phyloP scores from a whole-genome alignment of 2,329 filamentous ascomycete genomes.

The Chaetomium sp. region DNA sequence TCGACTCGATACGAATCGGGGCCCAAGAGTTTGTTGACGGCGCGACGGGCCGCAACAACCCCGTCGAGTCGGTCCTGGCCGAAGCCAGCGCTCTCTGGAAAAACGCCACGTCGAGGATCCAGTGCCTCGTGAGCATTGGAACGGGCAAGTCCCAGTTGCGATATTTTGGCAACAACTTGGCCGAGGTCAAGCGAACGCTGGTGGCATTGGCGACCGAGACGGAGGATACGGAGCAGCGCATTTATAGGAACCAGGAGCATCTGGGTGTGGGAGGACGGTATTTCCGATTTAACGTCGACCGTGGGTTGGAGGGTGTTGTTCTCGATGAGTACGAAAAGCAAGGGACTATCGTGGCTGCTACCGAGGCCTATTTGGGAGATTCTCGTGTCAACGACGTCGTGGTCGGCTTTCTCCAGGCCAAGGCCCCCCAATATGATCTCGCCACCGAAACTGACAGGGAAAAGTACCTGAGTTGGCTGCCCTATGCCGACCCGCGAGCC shows the following conservation, averaged over 20 bases:
- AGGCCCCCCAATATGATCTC: neutral
- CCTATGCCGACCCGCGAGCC: neutral
- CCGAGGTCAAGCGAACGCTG: neutral
- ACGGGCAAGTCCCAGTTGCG: neutral
- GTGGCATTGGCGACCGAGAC: neutral
- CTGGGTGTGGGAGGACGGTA: neutral
- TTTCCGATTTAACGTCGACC: slow-evolving; percentile 1
- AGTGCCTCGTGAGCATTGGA: slow-evolving; percentile 3
- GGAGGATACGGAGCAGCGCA: neutral
- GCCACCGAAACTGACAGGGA: neutral
- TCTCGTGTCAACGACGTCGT: neutral
- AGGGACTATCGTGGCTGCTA: neutral
- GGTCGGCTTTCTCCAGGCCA: neutral
- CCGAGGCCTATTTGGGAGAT: neutral
- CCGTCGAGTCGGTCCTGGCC: neutral
- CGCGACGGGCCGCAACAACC: neutral
- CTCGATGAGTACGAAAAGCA: neutral
- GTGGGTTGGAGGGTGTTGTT: neutral
- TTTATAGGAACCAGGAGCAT: neutral
- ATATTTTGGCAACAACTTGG: neutral
- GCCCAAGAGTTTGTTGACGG: neutral
- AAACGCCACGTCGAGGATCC: neutral
- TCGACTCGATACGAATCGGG: neutral
- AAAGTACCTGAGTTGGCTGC: neutral
- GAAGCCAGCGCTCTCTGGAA: neutral